phyloP scores from a whole-genome alignment of 768 basidiomycete species.

The Boletus sp. region DNA sequence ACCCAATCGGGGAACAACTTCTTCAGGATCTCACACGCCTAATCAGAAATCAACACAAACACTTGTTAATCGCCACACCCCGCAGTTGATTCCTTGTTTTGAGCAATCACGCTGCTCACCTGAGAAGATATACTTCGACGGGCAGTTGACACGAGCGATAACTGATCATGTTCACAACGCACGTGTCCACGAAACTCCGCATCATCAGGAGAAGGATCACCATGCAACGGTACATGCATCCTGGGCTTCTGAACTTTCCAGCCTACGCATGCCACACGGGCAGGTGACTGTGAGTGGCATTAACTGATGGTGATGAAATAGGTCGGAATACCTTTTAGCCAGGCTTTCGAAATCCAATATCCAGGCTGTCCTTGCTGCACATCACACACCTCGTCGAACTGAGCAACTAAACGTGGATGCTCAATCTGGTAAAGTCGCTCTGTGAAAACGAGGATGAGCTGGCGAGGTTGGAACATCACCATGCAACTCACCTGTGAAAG shows the following conservation, averaged over 20 bases:
- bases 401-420: constrained; percentile 59
- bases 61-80: constrained; percentile 17
- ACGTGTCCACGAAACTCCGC: constrained; percentile 58
- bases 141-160: constrained; percentile 53
- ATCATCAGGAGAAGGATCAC: constrained; percentile 69
- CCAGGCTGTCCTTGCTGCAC: constrained; percentile 42
- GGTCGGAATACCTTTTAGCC: constrained; percentile 62
- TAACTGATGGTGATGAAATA: constrained; percentile 10
- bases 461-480: not conserved
- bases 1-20: constrained; percentile 65
- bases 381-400: constrained; percentile 55
- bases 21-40: constrained; percentile 60
- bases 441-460: constrained; percentile 26
- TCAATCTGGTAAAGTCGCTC: constrained; percentile 68
- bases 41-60: constrained; percentile 10
- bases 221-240: constrained; percentile 61
- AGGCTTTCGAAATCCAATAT: constrained; percentile 76
- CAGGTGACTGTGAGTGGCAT: constrained; percentile 7
- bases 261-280: constrained; percentile 43
- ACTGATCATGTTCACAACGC: constrained; percentile 65
- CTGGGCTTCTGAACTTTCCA: constrained; percentile 72
- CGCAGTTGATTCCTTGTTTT: constrained; percentile 10
- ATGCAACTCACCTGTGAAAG: constrained; percentile 53
- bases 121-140: constrained; percentile 63
- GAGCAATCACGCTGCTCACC: constrained; percentile 36